Evolutionary conservation across 345 rosid species (phyloP), one percentile per base, ranked within the genome.

Genomic region (Salix koriyanagi): DNA sequence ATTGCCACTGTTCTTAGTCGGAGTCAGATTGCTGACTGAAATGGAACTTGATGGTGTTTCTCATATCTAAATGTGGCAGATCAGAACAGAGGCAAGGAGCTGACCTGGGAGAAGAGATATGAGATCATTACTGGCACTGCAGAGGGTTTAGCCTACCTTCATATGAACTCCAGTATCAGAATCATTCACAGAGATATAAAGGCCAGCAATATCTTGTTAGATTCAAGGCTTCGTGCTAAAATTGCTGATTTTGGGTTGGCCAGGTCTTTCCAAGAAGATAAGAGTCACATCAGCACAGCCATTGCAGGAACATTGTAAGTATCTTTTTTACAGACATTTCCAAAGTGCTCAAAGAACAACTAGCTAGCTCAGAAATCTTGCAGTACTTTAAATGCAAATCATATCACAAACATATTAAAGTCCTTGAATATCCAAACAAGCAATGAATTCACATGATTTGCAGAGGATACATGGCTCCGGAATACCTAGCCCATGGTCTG

Each of bases 391-490:
- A 21, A 25, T 18, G 56, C 0, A 60, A 34, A 56, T 10, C 72
- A 28, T 2, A 8, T 44, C 54, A 46, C 52, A 48, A 19, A 48
- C 18, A 48, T 32, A 4, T 18, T n/a, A n/a, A n/a, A n/a, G n/a
- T n/a, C n/a, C n/a, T n/a, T 19, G 5, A 6, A 36, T 34, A 67
- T 75, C 6, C 25, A 37, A 41, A 19, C 54, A 30, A 71, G 7
- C 41, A 16, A 46, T 73, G 69, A 73, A 23, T 67, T 50, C 58
- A 32, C 52, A 73, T 60, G 65, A 79, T 85, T 50, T 76, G n/a
- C 78, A 93, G 99, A 26, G 99, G 99, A 26, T 91, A 95, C 78
- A 93, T 95, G 97, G 97, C 99, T 77, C 99, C 97, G 0, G 97
- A 95, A 82, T 95, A 91, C 85, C 87, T 93, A 14, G 96, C 93